These are phyloP conservation scores for Graphilbum fragrans DNA, from an alignment of 2,329 filamentous ascomycete genomes.

Conservation along the genomic window DNA sequence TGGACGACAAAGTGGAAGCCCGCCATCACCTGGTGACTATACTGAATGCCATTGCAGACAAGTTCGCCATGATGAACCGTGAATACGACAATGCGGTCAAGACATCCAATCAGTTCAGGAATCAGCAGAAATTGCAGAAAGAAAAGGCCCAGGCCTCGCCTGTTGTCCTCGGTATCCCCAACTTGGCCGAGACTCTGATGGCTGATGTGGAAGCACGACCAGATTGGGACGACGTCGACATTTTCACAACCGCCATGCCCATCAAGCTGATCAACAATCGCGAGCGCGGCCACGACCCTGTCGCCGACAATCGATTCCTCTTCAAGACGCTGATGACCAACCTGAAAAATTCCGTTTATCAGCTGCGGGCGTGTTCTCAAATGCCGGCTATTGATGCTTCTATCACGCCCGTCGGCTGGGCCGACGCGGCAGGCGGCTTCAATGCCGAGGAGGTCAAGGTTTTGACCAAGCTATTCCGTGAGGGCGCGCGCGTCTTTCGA, in stretches of 20 bases:
- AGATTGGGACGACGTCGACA: slow-evolving; percentile 97
- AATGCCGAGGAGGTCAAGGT: slow-evolving; percentile 95
- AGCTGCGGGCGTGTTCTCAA: slow-evolving; percentile 82
- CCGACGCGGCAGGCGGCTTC: slow-evolving; percentile 91
- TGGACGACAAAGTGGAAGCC: slow-evolving; percentile 87
- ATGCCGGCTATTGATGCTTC: slow-evolving; percentile 57
- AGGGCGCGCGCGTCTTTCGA: slow-evolving; percentile 90
- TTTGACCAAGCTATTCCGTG: slow-evolving; percentile 92
- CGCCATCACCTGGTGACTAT: slow-evolving; percentile 96
- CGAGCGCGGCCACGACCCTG: slow-evolving; percentile 79
- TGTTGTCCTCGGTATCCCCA: slow-evolving; percentile 35
- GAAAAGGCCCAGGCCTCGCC: slow-evolving; percentile 4
- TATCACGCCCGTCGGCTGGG: slow-evolving; percentile 81
- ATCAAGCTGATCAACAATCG: slow-evolving; percentile 91
- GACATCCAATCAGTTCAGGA: slow-evolving; percentile 82
- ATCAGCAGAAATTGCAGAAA: slow-evolving; percentile 54
- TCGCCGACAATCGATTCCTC: slow-evolving; percentile 93
- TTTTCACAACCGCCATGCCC: slow-evolving; percentile 77
- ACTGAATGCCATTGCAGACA: slow-evolving; percentile 92
- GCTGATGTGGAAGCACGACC: slow-evolving; percentile 70
- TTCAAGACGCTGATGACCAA: slow-evolving; percentile 96
- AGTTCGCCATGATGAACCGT: slow-evolving; percentile 95
- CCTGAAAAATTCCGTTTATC: slow-evolving; percentile 91
- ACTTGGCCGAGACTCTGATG: slow-evolving; percentile 62
- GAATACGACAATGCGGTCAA: slow-evolving; percentile 94